A percentile compares a stretch with the other conserved stretches of the same genome.
Conservation (phyloP, 2,329 filamentous ascomycete genomes). For the Colletotrichum eremochloae region DNA sequence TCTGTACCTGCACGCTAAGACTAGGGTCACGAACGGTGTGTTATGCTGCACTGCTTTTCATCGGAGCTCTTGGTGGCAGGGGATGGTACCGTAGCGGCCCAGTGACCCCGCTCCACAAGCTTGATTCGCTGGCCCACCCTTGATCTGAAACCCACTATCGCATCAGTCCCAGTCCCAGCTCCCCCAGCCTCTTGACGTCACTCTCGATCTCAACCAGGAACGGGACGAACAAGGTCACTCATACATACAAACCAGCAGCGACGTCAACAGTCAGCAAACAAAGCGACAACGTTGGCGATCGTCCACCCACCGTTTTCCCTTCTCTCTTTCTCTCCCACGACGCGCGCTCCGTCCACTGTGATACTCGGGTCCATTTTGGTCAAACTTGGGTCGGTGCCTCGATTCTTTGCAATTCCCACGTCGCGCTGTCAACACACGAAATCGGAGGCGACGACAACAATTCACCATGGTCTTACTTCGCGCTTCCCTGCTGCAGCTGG, state of each 20-base stretch:
- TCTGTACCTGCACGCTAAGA: background rate
- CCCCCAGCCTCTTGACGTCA: conserved; percentile 38
- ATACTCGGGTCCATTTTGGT: background rate
- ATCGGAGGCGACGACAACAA: background rate
- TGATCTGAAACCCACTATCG: conserved; percentile 36
- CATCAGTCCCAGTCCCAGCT: conserved; percentile 22
- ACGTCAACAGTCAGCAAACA: conserved; percentile 27
- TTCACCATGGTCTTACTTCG: conserved; percentile 28
- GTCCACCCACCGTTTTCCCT: background rate
- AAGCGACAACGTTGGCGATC: conserved; percentile 9
- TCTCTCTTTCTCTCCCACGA: background rate
- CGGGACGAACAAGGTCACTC: conserved; percentile 26
- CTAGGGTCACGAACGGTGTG: background rate
- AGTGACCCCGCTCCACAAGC: conserved; percentile 24
- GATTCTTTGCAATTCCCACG: background rate
- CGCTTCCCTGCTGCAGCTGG: conserved; percentile 26
- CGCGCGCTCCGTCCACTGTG: background rate
- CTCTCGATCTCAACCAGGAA: conserved; percentile 19
- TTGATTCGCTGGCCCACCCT: conserved; percentile 32
- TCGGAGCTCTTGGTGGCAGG: conserved; percentile 5
- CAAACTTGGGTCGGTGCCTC: conserved; percentile 5
- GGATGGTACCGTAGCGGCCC: conserved; percentile 10
- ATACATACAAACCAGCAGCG: background rate
- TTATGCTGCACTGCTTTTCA: background rate
- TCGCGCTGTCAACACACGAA: background rate